Percentiles rank a stretch among this genome's conserved stretches.
phyloP scores from a whole-genome alignment of 306 rosid species.

The Cercis canadensis region DNA sequence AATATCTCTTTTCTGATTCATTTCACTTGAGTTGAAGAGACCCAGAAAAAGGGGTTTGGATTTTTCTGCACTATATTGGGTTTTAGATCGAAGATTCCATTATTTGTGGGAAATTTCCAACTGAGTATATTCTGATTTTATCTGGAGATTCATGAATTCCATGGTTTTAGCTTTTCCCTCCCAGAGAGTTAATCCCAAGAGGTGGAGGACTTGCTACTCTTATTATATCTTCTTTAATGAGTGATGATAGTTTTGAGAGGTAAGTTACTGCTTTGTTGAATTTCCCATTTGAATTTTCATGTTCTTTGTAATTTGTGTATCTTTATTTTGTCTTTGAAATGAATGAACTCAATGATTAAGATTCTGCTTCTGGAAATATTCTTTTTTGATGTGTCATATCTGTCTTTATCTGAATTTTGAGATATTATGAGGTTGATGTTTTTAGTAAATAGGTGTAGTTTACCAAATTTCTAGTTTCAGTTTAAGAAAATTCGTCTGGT shows the following conservation, averaged over 20 bases:
- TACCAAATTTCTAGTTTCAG: slow-evolving; percentile 11
- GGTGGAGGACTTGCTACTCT: slow-evolving; percentile 62
- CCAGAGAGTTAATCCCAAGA: slow-evolving; percentile 48
- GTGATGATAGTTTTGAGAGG: slow-evolving; percentile 56
- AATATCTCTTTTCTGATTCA: slow-evolving; percentile 45
- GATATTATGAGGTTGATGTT: slow-evolving; percentile 1
- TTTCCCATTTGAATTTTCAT: not conserved
- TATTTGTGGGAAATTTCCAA: slow-evolving; percentile 43
- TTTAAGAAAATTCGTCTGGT: not conserved
- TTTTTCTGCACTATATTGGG: slow-evolving; percentile 45
- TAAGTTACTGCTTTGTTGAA: slow-evolving; percentile 30
- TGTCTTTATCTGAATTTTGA: slow-evolving; percentile 28
- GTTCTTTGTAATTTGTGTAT: not conserved
- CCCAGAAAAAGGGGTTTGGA: slow-evolving; percentile 24
- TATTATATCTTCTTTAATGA: slow-evolving; percentile 52
- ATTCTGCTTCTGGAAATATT: slow-evolving; percentile 30
- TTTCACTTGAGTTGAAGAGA: slow-evolving; percentile 36
- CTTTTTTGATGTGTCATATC: slow-evolving; percentile 5
- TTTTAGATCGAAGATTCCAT: slow-evolving; percentile 57
- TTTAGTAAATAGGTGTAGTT: not conserved
- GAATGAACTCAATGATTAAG: slow-evolving; percentile 28
- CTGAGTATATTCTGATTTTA: slow-evolving; percentile 49
- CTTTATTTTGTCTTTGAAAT: not conserved
- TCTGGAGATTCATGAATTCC: slow-evolving; percentile 46
- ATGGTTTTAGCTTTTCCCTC: slow-evolving; percentile 48